These are phyloP conservation scores for Naganishia cerealis DNA, from an alignment of 1,284 basidiomycete species.

Conservation along the genomic window DNA sequence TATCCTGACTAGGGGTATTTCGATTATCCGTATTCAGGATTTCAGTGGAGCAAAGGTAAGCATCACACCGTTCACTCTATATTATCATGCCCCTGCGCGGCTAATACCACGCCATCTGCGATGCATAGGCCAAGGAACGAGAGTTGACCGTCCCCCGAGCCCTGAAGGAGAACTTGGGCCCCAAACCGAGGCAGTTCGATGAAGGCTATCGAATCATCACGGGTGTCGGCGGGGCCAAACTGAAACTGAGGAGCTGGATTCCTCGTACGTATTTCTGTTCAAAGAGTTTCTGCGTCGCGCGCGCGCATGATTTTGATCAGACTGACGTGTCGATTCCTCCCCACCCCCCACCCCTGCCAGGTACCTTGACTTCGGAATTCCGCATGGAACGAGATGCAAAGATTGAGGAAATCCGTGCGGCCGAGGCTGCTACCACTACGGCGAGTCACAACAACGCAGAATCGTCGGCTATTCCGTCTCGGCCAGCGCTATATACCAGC, in stretches of 20 bases:
- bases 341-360: no score
- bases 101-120: background rate
- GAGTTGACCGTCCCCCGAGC: conserved; percentile 13
- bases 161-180: conserved; percentile 21
- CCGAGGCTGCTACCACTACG: background rate
- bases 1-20: conserved; percentile 18
- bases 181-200: conserved; percentile 12
- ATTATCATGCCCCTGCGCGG: background rate
- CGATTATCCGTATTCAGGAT: conserved; percentile 22
- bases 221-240: conserved; percentile 13
- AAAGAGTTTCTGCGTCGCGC: background rate
- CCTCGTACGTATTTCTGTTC: conserved; percentile 2
- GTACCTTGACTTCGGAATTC: conserved; percentile 11
- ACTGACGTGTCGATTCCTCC: background rate
- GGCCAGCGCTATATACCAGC: background rate
- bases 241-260: conserved; percentile 19
- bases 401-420: conserved; percentile 14
- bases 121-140: conserved; percentile 17
- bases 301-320: background rate
- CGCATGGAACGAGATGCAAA: conserved; percentile 22
- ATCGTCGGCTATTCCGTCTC: background rate
- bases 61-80: background rate
- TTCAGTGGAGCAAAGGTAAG: conserved; percentile 24
- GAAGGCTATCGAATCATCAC: conserved; percentile 22
- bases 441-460: background rate